phyloP scores from a whole-genome alignment of 306 rosid genomes.

The Vigna unguiculata region DNA sequence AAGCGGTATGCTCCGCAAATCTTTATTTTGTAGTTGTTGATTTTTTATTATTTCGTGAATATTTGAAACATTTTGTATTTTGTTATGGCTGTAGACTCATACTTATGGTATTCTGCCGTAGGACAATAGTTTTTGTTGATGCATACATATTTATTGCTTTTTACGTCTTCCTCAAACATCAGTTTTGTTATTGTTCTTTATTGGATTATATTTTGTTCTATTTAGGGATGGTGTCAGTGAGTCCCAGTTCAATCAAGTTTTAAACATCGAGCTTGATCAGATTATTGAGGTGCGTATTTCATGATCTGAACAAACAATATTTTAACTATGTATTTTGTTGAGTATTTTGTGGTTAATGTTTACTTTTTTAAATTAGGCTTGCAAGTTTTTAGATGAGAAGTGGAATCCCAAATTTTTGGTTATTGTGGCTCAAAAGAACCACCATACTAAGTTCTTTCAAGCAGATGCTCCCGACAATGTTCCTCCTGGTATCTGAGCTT shows the following conservation, averaged over 20 bases:
- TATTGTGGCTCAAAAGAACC: constrained; percentile 91
- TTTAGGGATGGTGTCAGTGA: constrained; percentile 96
- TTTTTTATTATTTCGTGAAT: background rate
- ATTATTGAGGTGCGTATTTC: constrained; percentile 74
- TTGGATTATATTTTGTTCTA: background rate
- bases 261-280: constrained; percentile 82
- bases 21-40: no score
- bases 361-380: constrained; percentile 54
- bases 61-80: background rate
- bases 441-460: constrained; percentile 92
- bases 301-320: background rate
- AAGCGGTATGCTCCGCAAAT: no score
- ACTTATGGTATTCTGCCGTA: background rate
- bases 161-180: no score
- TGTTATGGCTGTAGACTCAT: no score
- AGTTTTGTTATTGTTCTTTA: background rate
- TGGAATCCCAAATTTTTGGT: constrained; percentile 90
- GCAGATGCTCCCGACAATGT: constrained; percentile 79
- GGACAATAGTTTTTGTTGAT: background rate
- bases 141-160: no score
- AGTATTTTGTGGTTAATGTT: background rate
- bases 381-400: constrained; percentile 81
- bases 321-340: background rate
- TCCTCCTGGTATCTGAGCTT: constrained; percentile 67
- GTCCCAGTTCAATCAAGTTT: constrained; percentile 89